Evolutionary conservation across 179 eudicot species (phyloP), one percentile per base, ranked within the genome.

Genomic region (Monotropa hypopitys): DNA sequence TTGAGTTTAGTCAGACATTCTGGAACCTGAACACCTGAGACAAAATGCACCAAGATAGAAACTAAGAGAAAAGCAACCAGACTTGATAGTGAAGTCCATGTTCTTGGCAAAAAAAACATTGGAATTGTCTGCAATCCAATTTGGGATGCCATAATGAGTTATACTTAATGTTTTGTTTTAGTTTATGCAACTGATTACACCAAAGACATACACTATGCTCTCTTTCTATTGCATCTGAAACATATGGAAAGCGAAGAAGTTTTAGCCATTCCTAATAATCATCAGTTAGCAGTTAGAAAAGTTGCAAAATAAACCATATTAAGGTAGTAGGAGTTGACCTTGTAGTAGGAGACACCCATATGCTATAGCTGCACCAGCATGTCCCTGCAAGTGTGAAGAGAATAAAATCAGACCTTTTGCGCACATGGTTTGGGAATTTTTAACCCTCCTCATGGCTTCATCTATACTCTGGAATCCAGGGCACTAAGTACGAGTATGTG

Each of bases 341-440:
- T 79, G 86, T 66, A 92, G 88, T 61, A 94, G 90, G 72, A 94
- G 92, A 67, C 96, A 90, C 63, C 98, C 97, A 72, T 87, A 94
- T 72, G 96, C 96, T 80, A 94, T 76, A 79, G 98, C 92, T 38
- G 97, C 98, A 75, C 97, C 97, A 81, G 91, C 87, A 85, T 94
- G 97, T 72, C 96, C 98, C 98, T 93, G 83, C 85, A 84, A 23
- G 76, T 15, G 49, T 35, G 74, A 32, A 81, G 40, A 38, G 40
- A 66, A 33, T 23, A 32, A 43, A 59, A 43, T 68, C 20, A 57
- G 65, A 26, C 12, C 70, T 30, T 2, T 71, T 70, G 51, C 11
- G 5, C 40, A 47, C 5, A 20, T 47, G 74, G 16, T 49, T 40
- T 71, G 40, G 3, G 47, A 30, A 26, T 20, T 6, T 16, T 26